Conservation (phyloP, 2,329 filamentous ascomycete species). For the Cordyceps farinosa region DNA sequence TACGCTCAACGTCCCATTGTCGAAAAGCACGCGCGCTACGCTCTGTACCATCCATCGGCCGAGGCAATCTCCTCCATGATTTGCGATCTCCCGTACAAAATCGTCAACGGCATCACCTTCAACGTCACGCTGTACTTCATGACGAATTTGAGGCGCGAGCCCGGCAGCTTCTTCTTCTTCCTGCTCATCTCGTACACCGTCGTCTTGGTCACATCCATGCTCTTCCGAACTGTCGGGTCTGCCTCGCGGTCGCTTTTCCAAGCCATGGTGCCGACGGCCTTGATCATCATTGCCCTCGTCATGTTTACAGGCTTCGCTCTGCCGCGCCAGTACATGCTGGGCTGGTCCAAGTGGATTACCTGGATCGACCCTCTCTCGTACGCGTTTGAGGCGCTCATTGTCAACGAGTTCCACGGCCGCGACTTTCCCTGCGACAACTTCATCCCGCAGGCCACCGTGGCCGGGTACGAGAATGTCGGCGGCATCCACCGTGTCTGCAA, state of each 20-base stretch:
- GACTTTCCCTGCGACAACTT: conserved; percentile 28
- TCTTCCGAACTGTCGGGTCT: conserved; percentile 42
- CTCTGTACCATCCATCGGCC: conserved; percentile 85
- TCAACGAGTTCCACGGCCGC: conserved; percentile 57
- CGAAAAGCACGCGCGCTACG: conserved; percentile 83
- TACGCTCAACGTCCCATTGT: conserved; percentile 89
- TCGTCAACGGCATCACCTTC: conserved; percentile 64
- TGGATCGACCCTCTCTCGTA: conserved; percentile 62
- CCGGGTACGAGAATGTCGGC: conserved; percentile 27
- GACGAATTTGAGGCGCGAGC: conserved; percentile 70
- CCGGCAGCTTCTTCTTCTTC: conserved; percentile 82
- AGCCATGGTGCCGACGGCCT: conserved; percentile 35
- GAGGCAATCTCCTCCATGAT: conserved; percentile 88
- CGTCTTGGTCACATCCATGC: conserved; percentile 67
- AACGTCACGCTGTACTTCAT: conserved; percentile 84
- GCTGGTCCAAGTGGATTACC: conserved; percentile 64
- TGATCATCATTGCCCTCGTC: not conserved
- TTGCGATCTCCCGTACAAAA: conserved; percentile 78
- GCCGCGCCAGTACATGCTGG: conserved; percentile 46
- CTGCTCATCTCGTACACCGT: conserved; percentile 69
- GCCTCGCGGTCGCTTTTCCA: conserved; percentile 51
- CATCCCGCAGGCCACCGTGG: conserved; percentile 16
- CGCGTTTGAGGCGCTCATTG: conserved; percentile 61
- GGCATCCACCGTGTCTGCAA: conserved; percentile 40
- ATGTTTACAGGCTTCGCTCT: conserved; percentile 43